Conservation (phyloP, 805 yeast genomes). For the Candida nanaspora region DNA sequence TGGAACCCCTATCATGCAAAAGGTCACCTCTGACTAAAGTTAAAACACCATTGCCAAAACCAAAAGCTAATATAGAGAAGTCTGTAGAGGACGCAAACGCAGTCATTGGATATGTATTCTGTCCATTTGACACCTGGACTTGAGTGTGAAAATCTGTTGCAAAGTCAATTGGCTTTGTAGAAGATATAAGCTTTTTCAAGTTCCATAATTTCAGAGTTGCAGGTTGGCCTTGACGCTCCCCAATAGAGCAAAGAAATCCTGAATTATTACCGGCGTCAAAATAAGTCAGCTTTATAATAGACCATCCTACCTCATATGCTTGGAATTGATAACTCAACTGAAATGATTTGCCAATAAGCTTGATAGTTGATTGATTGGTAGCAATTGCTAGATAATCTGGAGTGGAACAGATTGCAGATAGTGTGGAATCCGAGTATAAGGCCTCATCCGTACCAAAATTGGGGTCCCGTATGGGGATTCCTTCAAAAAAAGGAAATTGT, state of each 20-base stretch:
- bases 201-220: slow-evolving; percentile 68
- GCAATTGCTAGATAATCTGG: slow-evolving; percentile 54
- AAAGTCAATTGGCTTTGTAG: slow-evolving; percentile 22
- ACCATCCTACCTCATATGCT: slow-evolving; percentile 62
- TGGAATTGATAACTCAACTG: slow-evolving; percentile 41
- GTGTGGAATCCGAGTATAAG: slow-evolving; percentile 70
- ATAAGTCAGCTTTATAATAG: slow-evolving; percentile 49
- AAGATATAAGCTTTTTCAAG: slow-evolving; percentile 38
- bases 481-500: slow-evolving; percentile 82
- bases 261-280: slow-evolving; percentile 30
- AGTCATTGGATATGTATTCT: slow-evolving; percentile 73
- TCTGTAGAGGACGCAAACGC: slow-evolving; percentile 48
- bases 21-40: slow-evolving; percentile 82
- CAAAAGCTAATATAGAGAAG: slow-evolving; percentile 62
- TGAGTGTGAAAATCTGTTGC: slow-evolving; percentile 45
- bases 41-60: slow-evolving; percentile 80
- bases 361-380: slow-evolving; percentile 42
- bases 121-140: slow-evolving; percentile 60
- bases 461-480: slow-evolving; percentile 82
- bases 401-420: slow-evolving; percentile 58
- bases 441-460: slow-evolving; percentile 51
- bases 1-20: slow-evolving; percentile 79
- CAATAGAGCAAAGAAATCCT: slow-evolving; percentile 59
- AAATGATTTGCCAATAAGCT: slow-evolving; percentile 47
- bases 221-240: slow-evolving; percentile 69